Evolutionary conservation across 2,329 filamentous ascomycete species (phyloP), one percentile per base, ranked within the genome.

Genomic region (Alternaria hordeiaustralica): DNA sequence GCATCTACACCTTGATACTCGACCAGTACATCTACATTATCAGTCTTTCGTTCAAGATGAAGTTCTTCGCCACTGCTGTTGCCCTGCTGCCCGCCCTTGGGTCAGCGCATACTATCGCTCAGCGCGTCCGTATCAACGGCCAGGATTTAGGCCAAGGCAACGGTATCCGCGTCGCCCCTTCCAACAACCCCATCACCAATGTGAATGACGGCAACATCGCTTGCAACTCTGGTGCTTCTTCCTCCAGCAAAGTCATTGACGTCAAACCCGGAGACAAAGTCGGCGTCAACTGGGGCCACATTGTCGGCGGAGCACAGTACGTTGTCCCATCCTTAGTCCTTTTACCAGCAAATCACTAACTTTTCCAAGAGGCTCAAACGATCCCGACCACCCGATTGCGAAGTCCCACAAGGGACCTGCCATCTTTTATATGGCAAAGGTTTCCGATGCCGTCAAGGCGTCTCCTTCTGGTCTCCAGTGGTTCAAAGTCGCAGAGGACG

Each of bases 261-360:
- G 82, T 87, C 55, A 81, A 83, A 15, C 80, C 83, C 3, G 86
- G 86, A 12, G 86, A 87, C 71, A 80, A 82, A 67, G 77, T 87
- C 49, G 86, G 85, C 8, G 81, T 85, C 2, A 83, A 80, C 74
- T 87, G 83, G 80, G 84, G 85, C 45, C 86, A 87, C 69, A 79
- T 87, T 55, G 83, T 87, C 59, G 86, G 86, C 57, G 86, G 86
- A 51, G 79, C 82, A 8, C 85, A 87, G 73, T 63, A 63, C 21
- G 57, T 63, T 15, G 3, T 30, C 41, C 3, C 21, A 1, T 6
- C 25, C 3, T 13, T 15, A 25, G 5, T 15, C 21, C 5, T 43
- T 6, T 15, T 21, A 23, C 6, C 26, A 18, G 30, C 11, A 44
- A 9, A 6, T 18, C 6, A 18, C 56, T 60, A 55, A 59, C 13